Evolutionary conservation across 2,329 filamentous ascomycete species (phyloP), one percentile per base, ranked within the genome.

Genomic region (Fusarium sp.): DNA sequence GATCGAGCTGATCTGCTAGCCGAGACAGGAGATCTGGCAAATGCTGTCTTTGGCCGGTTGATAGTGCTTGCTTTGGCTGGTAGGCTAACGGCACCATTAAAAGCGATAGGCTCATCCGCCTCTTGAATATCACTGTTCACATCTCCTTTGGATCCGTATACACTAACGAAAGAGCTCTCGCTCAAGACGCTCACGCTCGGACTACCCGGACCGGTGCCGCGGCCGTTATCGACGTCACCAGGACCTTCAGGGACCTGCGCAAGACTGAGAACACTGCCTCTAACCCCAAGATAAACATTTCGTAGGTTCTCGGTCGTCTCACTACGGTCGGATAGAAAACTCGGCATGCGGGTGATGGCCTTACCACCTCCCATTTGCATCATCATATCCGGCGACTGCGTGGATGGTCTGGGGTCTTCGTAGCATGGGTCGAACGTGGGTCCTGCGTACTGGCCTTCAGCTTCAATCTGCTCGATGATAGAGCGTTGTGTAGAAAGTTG

Each of bases 111-210:
- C 35, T 79, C 77, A 20, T 79, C 77, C 5, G 76, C 62, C 5
- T 75, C 66, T 19, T 59, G 58, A 4, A 73, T 61, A 6, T 70
- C 68, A 13, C 70, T 69, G 28, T 68, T 71, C 11, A 75, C 74
- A 3, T 69, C 54, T 9, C 64, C 71, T 63, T 82, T 83, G 24
- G 81, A 76, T 4, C 88, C 89, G 56, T 91, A 91, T 0, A 91
- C 80, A 68, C 89, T 91, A 22, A 86, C 70, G 70, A 91, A 90
- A 0, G 89, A 91, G 74, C 88, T 90, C 75, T 91, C 88, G 67
- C 89, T 91, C 64, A 91, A 76, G 14, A 90, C 81, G 67, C 89
- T 91, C 49, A 91, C 77, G 33, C 83, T 85, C 5, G 89, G 89
- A 67, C 88, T 91, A 28, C 80, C 81, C 60, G 86, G 72, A 43